Evolutionary conservation across 1,284 basidiomycete species (phyloP), one percentile per base, ranked within the genome.

Genomic region (Naganishia cerealis): DNA sequence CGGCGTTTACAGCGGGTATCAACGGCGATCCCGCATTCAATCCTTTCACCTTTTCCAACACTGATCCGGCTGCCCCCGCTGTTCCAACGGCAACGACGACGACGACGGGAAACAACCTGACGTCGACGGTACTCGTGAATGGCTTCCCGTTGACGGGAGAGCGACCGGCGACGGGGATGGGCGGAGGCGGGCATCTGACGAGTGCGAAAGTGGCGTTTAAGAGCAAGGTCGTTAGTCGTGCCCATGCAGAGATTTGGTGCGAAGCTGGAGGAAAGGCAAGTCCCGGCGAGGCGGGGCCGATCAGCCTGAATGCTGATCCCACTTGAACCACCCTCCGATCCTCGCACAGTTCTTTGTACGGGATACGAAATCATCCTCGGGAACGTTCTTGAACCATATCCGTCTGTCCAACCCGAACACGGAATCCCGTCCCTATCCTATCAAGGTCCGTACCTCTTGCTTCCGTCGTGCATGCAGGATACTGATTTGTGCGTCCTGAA

Each of bases 371-470:
- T 90, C 87, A 42, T 91, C 88, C 53, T 90, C 88, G 0, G 95
- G 95, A 46, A 99, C 96, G 0, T 99, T 99, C 80, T 84, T 99
- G 70, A 99, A 99, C 80, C 96, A 98, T 77, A 88, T 95, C 69
- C 83, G 95, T 26, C 85, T 99, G 12, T 90, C 89, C 42, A 85
- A 88, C 0, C 93, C 95, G 13, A 91, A 90, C 66, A 85, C 87
- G 15, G 92, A 95, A 76, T 90, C 87, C 2, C 84, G 87, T 48
- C 86, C 92, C 0, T 89, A 86, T 72, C 86, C 87, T 71, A 84
- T 99, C 75, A 91, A 90, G 80, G 78, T 78, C 39, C 67, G 74
- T 71, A 18, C 12, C 18, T 21, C 26, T 24, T 33, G 29, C 9
- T 8, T 2, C 3, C 15, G 15, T 21, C 16, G n/a, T 36, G 26